Base-by-base conservation (phyloP, 116 monocot species). In the Papilionanthe hybrid region DNA sequence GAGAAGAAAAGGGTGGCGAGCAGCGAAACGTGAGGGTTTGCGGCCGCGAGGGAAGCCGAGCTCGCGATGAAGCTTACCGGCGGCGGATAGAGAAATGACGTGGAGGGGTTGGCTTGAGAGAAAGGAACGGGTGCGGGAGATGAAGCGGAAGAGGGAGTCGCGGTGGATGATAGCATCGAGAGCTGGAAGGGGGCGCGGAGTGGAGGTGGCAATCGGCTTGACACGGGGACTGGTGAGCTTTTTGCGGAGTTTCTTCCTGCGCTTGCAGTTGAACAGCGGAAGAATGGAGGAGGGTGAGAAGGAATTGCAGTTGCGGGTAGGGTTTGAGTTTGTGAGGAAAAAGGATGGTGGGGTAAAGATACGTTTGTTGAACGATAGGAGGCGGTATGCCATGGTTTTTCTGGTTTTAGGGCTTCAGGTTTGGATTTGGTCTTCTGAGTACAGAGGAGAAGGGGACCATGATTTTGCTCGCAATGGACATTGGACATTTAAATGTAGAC, bases 31-130 rank as follows among this genome's bases (percentile, higher is more conserved):
- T 72, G 89, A 80, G 82, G 88, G 78, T 42, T 88, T 93, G 69
- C 93, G 93, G 74, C 98, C 98, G 43, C 94, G 98, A 50, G 95
- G 89, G 81, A 99, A 93, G 41, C 98, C 98, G 60, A 94, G 87
- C 76, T 93, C 91, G 41, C 85, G 90, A 85, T 93, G 69, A 81
- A 91, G 93, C 77, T 92, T 94, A 37, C 37, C 93, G 28, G 95
- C 98, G 77, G 72, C 65, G 57, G 86, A 27, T 75, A 99, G 95
- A 58, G 86, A 91, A 79, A 99, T 82, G 2, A 55, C 60, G 76
- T 72, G 45, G 88, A 76, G 30, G 37, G 89, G 91, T 42, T 86
- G 89, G 83, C 75, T 81, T 50, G 93, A 84, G 78, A 99, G 91
- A 89, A 87, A 93, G 85, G 83, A 85, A 8, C 79, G 77, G 77